phyloP scores from a whole-genome alignment of 73 alveolate genomes.

The Paramecium pentaurelia region DNA sequence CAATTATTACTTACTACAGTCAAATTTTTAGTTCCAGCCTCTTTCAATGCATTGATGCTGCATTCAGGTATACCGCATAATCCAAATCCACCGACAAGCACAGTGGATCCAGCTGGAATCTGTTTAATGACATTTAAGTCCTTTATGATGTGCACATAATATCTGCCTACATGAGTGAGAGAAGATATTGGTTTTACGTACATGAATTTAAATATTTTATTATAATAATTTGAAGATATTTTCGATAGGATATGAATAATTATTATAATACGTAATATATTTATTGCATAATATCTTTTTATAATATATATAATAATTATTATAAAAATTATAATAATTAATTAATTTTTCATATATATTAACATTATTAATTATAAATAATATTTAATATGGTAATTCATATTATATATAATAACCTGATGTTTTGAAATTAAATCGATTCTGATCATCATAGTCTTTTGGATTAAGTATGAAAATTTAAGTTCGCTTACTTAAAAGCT shows the following conservation, averaged over 20 bases:
- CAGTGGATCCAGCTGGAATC: constrained; percentile 73
- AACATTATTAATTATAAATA: background rate
- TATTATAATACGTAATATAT: constrained; percentile 9
- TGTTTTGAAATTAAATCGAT: background rate
- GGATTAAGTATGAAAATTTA: too few relatives aligned
- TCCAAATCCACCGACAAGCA: constrained; percentile 93
- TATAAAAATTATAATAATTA: constrained; percentile 4
- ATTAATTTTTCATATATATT: background rate
- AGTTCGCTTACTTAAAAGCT: background rate
- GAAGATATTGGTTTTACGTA: background rate
- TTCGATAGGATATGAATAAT: background rate
- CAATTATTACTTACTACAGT: constrained; percentile 79
- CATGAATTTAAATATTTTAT: background rate
- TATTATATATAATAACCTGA: too few relatives aligned
- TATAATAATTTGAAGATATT: background rate
- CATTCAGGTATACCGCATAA: constrained; percentile 95
- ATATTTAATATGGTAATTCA: too few relatives aligned
- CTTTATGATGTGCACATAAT: background rate
- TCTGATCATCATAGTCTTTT: too few relatives aligned
- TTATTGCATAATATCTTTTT: background rate
- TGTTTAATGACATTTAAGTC: constrained; percentile 68
- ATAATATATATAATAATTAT: background rate
- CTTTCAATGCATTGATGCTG: constrained; percentile 72
- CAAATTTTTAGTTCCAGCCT: constrained; percentile 65
- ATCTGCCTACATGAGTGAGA: constrained; percentile 9